phyloP scores from a whole-genome alignment of 768 basidiomycete genomes.

The Podaxis rugospora region DNA sequence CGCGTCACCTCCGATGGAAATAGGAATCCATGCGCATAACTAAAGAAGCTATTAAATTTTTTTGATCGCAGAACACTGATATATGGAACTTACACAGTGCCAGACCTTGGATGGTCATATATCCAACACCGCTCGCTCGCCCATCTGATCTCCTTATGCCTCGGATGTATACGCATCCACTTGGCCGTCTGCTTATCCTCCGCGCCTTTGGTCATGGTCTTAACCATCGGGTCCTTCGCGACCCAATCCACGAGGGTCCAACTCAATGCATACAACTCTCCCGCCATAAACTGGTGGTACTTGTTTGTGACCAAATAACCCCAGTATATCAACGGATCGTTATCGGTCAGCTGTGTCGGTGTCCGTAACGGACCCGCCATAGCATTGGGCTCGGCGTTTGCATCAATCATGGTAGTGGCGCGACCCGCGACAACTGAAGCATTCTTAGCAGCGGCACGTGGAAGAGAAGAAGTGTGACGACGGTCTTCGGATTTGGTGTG shows the following conservation, averaged over 20 bases:
- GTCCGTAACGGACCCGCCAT: constrained; percentile 7
- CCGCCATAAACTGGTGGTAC: constrained; percentile 91
- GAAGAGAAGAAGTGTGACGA: background rate
- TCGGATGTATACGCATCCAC: constrained; percentile 89
- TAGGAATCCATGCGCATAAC: constrained; percentile 92
- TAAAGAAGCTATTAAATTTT: constrained; percentile 23
- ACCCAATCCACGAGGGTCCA: constrained; percentile 88
- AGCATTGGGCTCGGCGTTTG: background rate
- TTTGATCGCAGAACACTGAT: background rate
- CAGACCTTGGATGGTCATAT: constrained; percentile 93
- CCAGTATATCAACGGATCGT: constrained; percentile 82
- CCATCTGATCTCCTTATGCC: constrained; percentile 79
- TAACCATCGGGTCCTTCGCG: constrained; percentile 67
- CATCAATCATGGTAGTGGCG: background rate
- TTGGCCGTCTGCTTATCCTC: constrained; percentile 93
- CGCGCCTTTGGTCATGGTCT: constrained; percentile 66
- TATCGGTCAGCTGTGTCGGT: constrained; percentile 11
- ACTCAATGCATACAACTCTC: constrained; percentile 88
- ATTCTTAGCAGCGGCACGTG: background rate
- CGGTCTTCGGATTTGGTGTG: constrained; percentile 34
- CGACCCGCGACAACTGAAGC: background rate
- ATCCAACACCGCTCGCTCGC: constrained; percentile 93
- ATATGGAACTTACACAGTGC: constrained; percentile 70
- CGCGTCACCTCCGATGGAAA: constrained; percentile 86
- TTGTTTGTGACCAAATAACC: constrained; percentile 87